Base-by-base conservation (phyloP, 768 basidiomycete genomes). In the Agrocybe praecox region DNA sequence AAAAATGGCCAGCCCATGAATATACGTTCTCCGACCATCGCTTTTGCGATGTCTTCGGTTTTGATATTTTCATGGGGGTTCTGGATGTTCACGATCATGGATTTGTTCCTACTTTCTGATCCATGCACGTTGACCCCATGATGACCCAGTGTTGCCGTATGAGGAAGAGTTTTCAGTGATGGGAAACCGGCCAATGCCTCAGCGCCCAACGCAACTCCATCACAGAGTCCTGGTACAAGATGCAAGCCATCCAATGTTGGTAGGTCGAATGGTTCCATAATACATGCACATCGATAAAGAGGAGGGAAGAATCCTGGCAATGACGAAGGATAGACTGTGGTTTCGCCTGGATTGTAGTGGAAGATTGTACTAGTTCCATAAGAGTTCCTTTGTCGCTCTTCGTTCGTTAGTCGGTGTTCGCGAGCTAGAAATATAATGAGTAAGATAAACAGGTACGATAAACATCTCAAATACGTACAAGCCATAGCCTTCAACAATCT, bases 101-200 rank as follows among this genome's bases (percentile, higher is more conserved):
- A 95, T 72, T 96, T 93, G 75, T 96, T 96, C 34, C 88, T 82
- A 61, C 87, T 92, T 68, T 97, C 96, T 0, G 86, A 76, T 52
- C 93, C 92, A 70, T 98, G 96, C 12, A 98, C 88, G 67, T 95
- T 97, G 63, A 98, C 95, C 19, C 89, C 86, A 66, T 98, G 96
- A 71, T 85, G 82, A 15, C 88, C 94, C 21, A 98, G 78, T 21
- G 78, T 74, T 11, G 89, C 86, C 0, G 82, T 85, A 66, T 94
- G 83, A 0, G 91, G 92, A 8, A 98, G 80, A 0, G 96, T 97
- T 58, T 96, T 84, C 26, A 98, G 81, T 1, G 97, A 96, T 0
- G 97, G 96, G 82, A 99, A 99, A 10, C 97, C 97, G 0, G 97
- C 94, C 6, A 98, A 80, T 6, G 95, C 92, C 33, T 87, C 81